A percentile compares a stretch with the other conserved stretches of the same genome.
These are phyloP conservation scores for Ascochyta viciae-villosae DNA, from an alignment of 2,329 filamentous ascomycete genomes.

Conservation along the genomic window DNA sequence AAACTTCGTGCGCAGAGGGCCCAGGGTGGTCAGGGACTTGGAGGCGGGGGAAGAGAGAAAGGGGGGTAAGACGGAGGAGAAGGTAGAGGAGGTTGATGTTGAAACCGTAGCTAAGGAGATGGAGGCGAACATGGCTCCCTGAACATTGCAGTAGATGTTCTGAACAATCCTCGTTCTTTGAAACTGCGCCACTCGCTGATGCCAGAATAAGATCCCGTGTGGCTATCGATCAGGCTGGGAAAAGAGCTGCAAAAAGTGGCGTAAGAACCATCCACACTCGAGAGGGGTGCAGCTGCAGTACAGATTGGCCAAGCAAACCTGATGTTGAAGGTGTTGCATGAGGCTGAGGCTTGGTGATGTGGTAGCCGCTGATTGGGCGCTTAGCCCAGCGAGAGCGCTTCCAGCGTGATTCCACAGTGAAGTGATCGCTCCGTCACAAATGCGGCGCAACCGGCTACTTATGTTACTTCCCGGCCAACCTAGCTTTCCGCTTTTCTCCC, in stretches of 20 bases:
- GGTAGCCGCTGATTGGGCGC: conserved; percentile 4
- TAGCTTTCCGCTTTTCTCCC: no score
- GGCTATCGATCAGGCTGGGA: no score
- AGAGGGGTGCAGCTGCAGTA: no score
- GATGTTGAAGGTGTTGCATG: background rate
- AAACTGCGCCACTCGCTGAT: no score
- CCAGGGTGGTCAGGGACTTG: conserved; percentile 7
- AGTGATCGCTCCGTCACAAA: background rate
- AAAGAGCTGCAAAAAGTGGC: no score
- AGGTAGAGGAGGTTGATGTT: conserved; percentile 9
- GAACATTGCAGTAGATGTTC: background rate
- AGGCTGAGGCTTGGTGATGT: conserved; percentile 1
- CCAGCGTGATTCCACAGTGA: background rate
- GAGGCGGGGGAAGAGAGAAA: conserved; percentile 4
- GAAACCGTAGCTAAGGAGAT: conserved; percentile 8
- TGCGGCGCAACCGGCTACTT: conserved; percentile 1
- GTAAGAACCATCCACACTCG: no score
- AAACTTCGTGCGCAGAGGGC: conserved; percentile 1
- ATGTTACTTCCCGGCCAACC: background rate
- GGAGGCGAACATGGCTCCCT: background rate
- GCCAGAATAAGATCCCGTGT: no score
- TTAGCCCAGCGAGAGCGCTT: background rate
- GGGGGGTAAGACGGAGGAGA: conserved; percentile 2
- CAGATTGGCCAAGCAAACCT: no score
- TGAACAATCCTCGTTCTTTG: no score